Conservation (phyloP, 2,329 filamentous ascomycete genomes). For the Hymenoscyphus linearis region DNA sequence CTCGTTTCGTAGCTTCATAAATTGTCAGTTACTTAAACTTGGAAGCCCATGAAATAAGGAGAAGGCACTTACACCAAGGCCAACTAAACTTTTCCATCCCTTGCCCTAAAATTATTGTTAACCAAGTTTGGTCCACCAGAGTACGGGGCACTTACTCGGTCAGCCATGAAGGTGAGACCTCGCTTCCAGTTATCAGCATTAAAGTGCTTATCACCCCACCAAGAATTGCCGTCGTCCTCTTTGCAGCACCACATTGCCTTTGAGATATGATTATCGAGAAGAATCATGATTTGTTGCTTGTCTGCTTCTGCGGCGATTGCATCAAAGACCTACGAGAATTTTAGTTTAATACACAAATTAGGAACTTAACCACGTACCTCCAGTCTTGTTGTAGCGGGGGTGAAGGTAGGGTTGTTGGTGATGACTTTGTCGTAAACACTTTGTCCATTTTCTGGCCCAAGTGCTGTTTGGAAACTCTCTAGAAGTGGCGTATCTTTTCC, state of each 20-base stretch:
- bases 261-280: conserved; percentile 57
- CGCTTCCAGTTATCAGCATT: conserved; percentile 52
- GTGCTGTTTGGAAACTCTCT: conserved; percentile 38
- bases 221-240: conserved; percentile 48
- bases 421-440: conserved; percentile 46
- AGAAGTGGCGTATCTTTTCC: conserved; percentile 41
- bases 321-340: conserved; percentile 42
- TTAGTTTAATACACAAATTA: not conserved
- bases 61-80: not conserved
- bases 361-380: conserved; percentile 23
- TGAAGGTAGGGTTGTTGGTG: conserved; percentile 51
- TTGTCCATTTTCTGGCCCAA: conserved; percentile 49
- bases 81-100: conserved; percentile 1
- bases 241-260: conserved; percentile 52
- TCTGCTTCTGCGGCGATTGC: conserved; percentile 52
- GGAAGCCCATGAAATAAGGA: not conserved
- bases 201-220: conserved; percentile 55
- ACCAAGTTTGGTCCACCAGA: not conserved
- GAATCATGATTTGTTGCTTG: conserved; percentile 48
- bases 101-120: not conserved
- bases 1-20: not conserved
- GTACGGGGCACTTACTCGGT: conserved; percentile 41
- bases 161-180: conserved; percentile 53
- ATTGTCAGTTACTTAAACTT: not conserved
- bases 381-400: conserved; percentile 45